Base-by-base conservation (phyloP, 1,284 basidiomycete genomes). In the Dichomitus squalens region DNA sequence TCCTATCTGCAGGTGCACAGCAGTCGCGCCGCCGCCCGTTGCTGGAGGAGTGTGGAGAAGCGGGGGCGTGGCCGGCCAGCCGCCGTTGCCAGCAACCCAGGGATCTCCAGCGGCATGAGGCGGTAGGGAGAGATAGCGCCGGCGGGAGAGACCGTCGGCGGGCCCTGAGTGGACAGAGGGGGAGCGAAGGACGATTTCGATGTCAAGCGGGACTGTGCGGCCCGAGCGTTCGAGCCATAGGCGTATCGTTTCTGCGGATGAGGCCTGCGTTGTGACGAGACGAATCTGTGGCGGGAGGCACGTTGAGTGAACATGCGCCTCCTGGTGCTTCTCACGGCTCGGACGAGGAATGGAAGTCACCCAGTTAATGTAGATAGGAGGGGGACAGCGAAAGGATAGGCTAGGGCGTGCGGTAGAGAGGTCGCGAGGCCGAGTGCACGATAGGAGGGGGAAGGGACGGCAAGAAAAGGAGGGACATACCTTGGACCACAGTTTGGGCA, bases 221-320 rank as follows among this genome's bases (percentile, higher is more conserved):
- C 89, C 89, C 8, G 89, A 87, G 20, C 89, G 85, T 69, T 91
- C 88, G 1, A 92, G 77, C 89, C 89, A 91, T 12, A 92, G 76
- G 4, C 88, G 83, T 49, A 91, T 81, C 12, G 85, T 88, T 67
- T 92, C 89, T n/a, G 88, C 81, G 33, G 88, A 87, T 16, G 85
- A 76, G 44, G 81, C 77, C 58, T 84, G 86, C 20, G 82, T 85
- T 16, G 89, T 89, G 50, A 86, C 76, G 41, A 92, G 79, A 21
- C 87, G 86, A 63, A 92, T 89, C 85, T 88, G 69, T 56, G 63
- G 52, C 20, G 51, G 51, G 43, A 52, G 11, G 50, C 14, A 20
- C 11, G 56, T 38, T 46, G 34, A 47, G 53, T 64, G 53, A 55
- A 29, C 27, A 61, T 51, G 49, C 23, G 25, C 44, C 34, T 52